Conservation (phyloP, 2,329 filamentous ascomycete genomes). For the Zymoseptoria tritici region DNA sequence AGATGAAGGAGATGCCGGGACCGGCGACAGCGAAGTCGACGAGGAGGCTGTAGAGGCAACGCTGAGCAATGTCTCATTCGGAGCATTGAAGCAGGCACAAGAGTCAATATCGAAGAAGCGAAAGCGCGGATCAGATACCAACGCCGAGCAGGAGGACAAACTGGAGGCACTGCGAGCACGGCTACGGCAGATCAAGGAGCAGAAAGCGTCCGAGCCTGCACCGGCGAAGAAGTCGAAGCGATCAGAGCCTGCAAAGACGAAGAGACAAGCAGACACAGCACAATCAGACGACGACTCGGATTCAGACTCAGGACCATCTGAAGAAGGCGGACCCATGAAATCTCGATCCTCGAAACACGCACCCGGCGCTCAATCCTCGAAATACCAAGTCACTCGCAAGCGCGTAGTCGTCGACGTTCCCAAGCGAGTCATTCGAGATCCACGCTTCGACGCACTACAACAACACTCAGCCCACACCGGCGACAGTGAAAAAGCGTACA, state of each 20-base stretch:
- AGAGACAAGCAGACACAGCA: slow-evolving; percentile 15
- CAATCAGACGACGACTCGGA: slow-evolving; percentile 21
- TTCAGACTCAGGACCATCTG: slow-evolving; percentile 34
- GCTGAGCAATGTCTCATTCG: slow-evolving; percentile 68
- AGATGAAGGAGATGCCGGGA: slow-evolving; percentile 23
- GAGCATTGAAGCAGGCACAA: slow-evolving; percentile 81
- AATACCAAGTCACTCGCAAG: slow-evolving; percentile 72
- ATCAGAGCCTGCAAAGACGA: neutral
- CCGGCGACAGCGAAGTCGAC: slow-evolving; percentile 31
- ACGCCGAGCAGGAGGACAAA: slow-evolving; percentile 38
- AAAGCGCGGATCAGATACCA: slow-evolving; percentile 35
- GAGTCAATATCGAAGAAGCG: slow-evolving; percentile 50
- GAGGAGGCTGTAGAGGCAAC: slow-evolving; percentile 37
- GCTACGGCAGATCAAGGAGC: slow-evolving; percentile 37
- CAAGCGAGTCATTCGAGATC: slow-evolving; percentile 64
- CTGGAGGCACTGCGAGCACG: slow-evolving; percentile 39
- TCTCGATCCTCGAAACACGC: slow-evolving; percentile 75
- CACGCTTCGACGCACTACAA: slow-evolving; percentile 70
- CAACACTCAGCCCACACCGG: slow-evolving; percentile 35
- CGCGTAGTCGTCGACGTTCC: slow-evolving; percentile 60
- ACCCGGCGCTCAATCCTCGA: slow-evolving; percentile 73
- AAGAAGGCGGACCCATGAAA: slow-evolving; percentile 32
- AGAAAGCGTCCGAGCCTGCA: slow-evolving; percentile 24
- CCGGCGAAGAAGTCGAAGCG: neutral
- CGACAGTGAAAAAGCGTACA: slow-evolving; percentile 64